Percentiles rank a stretch among this genome's conserved stretches.
Conservation (phyloP, 2,329 filamentous ascomycete genomes). For the Xylariales sp. region DNA sequence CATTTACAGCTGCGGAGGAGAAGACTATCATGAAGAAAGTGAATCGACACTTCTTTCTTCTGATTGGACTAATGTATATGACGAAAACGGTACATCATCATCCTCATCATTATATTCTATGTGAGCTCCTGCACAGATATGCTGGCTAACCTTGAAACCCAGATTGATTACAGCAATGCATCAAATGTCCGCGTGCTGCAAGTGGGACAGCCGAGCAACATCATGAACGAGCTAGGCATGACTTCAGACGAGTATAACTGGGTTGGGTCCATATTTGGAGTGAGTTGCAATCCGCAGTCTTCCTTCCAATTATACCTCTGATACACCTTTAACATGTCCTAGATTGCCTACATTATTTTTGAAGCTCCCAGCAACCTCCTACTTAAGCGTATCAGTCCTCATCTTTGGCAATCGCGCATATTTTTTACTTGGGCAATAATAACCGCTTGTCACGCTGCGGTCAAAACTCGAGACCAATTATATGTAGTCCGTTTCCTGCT, state of each 20-base stretch:
- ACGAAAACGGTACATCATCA: conserved; percentile 30
- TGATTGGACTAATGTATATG: conserved; percentile 36
- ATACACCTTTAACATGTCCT: too few species aligned
- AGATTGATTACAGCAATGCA: conserved; percentile 34
- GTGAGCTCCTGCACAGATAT: too few species aligned
- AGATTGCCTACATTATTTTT: conserved; percentile 34
- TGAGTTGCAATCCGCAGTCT: conserved; percentile 15
- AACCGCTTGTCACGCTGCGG: conserved; percentile 31
- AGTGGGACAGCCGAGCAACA: conserved; percentile 30
- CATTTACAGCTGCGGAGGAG: conserved; percentile 33
- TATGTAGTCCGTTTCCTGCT: conserved; percentile 35
- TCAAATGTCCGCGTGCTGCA: conserved; percentile 37
- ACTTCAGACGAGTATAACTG: conserved; percentile 35
- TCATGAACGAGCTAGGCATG: conserved; percentile 33
- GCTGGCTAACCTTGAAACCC: neutral
- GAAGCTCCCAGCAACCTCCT: conserved; percentile 34
- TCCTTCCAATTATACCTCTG: too few species aligned
- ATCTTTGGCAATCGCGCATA: conserved; percentile 30
- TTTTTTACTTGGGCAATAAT: conserved; percentile 32
- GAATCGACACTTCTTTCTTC: conserved; percentile 27
- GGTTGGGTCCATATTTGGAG: conserved; percentile 33
- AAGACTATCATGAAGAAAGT: conserved; percentile 34
- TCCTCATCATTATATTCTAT: too few species aligned
- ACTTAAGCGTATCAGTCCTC: conserved; percentile 28
- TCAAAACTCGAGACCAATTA: conserved; percentile 31